Percentiles rank a stretch among this genome's conserved stretches.
These are phyloP conservation scores for Niebla homalea DNA, from an alignment of 495 filamentous ascomycete species.

Conservation along the genomic window DNA sequence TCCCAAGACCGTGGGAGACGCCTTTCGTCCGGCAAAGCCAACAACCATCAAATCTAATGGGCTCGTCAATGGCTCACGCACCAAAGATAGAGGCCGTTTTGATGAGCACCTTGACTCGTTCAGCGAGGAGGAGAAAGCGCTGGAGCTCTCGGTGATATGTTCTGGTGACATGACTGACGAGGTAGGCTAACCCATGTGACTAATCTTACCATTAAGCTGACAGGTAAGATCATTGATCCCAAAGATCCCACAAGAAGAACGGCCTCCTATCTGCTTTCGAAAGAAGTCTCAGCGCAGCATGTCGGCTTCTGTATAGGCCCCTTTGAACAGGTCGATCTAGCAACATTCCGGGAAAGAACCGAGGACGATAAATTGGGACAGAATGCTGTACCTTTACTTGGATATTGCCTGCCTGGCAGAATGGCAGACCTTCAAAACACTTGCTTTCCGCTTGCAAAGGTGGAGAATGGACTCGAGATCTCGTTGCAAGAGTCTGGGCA, in stretches of 20 bases:
- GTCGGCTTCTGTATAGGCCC: conserved; percentile 87
- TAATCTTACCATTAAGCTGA: conserved; percentile 13
- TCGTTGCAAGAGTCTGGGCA: not conserved
- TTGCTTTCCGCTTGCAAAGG: conserved; percentile 57
- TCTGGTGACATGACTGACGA: conserved; percentile 81
- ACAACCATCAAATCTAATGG: not conserved
- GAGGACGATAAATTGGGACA: conserved; percentile 79
- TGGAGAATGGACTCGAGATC: conserved; percentile 5
- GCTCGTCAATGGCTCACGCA: conserved; percentile 1
- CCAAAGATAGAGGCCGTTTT: not conserved
- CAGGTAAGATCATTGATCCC: conserved; percentile 44
- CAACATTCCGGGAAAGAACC: conserved; percentile 76
- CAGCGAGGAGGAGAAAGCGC: conserved; percentile 62
- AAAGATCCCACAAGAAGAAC: conserved; percentile 66
- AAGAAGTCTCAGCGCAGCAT: conserved; percentile 66
- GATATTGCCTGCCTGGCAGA: conserved; percentile 77
- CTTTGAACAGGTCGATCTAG: conserved; percentile 84
- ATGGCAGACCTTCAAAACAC: conserved; percentile 69
- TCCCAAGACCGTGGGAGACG: conserved; percentile 72
- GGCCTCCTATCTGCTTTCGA: conserved; percentile 60
- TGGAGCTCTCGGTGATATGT: conserved; percentile 82
- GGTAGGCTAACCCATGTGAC: conserved; percentile 21
- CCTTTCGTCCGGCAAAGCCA: conserved; percentile 36
- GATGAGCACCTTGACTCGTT: conserved; percentile 20
- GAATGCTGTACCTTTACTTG: conserved; percentile 72